phyloP scores from a whole-genome alignment of 768 basidiomycete genomes.

The Mycena filopes region DNA sequence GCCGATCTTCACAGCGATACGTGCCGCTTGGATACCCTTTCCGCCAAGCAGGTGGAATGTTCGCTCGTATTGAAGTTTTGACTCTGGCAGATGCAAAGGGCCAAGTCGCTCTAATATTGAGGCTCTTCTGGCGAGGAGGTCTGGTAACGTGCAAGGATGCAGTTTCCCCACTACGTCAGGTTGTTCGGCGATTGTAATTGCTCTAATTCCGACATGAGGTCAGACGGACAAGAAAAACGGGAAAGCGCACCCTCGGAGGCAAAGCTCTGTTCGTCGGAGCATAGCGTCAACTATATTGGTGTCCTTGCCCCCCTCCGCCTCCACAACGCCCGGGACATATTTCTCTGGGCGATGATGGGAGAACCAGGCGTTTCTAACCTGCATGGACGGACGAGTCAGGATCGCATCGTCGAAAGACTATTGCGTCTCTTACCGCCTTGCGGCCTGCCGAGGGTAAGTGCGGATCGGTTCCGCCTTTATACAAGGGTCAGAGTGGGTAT shows the following conservation, averaged over 20 bases:
- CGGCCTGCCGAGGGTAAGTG: too few species aligned
- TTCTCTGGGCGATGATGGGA: conserved; percentile 60
- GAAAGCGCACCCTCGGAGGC: conserved; percentile 49
- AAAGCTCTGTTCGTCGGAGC: conserved; percentile 63
- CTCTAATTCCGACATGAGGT: conserved; percentile 35
- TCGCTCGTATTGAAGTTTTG: conserved; percentile 66
- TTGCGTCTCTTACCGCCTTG: too few species aligned
- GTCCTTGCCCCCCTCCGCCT: conserved; percentile 47
- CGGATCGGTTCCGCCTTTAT: conserved; percentile 74
- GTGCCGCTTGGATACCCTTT: conserved; percentile 57
- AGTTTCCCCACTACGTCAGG: conserved; percentile 51
- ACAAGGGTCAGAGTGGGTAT: too few species aligned
- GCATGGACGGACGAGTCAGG: too few species aligned
- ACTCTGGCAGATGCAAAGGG: conserved; percentile 57
- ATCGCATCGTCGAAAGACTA: too few species aligned
- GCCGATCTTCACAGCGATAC: conserved; percentile 73
- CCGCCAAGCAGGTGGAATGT: conserved; percentile 61
- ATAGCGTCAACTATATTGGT: conserved; percentile 64
- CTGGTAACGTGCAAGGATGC: conserved; percentile 60
- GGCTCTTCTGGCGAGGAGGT: conserved; percentile 67
- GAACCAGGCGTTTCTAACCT: conserved; percentile 77
- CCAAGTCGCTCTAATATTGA: conserved; percentile 72
- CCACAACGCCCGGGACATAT: conserved; percentile 18
- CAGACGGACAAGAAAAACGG: too few species aligned
- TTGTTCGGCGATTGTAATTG: conserved; percentile 58